phyloP scores from a whole-genome alignment of 2,329 filamentous ascomycete genomes.

The Proliferodiscus dingleyae region DNA sequence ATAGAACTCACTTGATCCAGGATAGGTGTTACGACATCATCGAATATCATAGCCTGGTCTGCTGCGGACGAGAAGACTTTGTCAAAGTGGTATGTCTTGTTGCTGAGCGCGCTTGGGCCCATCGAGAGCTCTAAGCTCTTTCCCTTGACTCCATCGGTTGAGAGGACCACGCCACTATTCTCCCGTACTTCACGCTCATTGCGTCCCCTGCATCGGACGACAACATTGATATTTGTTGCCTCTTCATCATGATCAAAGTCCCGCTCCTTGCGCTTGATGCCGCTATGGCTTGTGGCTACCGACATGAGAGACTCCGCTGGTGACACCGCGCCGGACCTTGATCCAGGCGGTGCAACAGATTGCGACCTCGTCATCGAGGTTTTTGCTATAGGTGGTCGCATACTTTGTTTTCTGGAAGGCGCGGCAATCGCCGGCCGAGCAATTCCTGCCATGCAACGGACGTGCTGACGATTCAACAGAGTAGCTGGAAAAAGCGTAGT shows the following conservation, averaged over 20 bases:
- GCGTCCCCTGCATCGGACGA: constrained; percentile 88
- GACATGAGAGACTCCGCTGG: constrained; percentile 67
- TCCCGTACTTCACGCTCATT: constrained; percentile 90
- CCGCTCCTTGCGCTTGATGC: constrained; percentile 79
- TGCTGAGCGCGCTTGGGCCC: constrained; percentile 86
- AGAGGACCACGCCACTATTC: constrained; percentile 89
- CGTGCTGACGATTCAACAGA: too few relatives aligned
- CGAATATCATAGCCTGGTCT: constrained; percentile 89
- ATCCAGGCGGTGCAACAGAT: constrained; percentile 29
- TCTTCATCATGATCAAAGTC: constrained; percentile 73
- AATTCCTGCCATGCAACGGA: constrained; percentile 46
- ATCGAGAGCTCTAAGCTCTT: constrained; percentile 81
- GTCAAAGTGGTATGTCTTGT: constrained; percentile 96
- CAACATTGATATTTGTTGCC: constrained; percentile 96
- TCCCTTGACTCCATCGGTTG: constrained; percentile 82
- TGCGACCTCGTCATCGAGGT: constrained; percentile 47
- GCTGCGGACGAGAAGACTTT: constrained; percentile 94
- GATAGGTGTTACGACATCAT: constrained; percentile 91
- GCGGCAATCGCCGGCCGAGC: constrained; percentile 43
- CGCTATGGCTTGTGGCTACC: constrained; percentile 44
- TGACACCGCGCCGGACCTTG: constrained; percentile 41
- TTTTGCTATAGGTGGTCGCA: constrained; percentile 47
- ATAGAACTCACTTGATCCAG: constrained; percentile 69
- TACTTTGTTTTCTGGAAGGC: constrained; percentile 44
- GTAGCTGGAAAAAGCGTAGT: too few relatives aligned